These are phyloP conservation scores for Veloporphyrellus conicus DNA, from an alignment of 1,284 basidiomycete genomes.

Conservation along the genomic window DNA sequence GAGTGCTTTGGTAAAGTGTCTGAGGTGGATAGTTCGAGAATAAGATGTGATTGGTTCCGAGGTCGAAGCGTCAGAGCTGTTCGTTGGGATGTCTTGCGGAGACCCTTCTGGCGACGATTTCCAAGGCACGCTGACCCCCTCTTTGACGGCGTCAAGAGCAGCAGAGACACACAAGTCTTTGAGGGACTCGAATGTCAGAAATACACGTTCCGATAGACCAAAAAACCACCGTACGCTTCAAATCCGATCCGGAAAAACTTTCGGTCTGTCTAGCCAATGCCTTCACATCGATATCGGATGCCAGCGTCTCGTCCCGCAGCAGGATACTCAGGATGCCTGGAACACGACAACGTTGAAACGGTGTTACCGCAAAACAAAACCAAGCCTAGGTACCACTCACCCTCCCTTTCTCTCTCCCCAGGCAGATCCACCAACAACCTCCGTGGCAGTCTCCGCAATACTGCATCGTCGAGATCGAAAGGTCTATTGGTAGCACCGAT, in stretches of 20 bases:
- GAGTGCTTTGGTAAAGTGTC: slow-evolving; percentile 78
- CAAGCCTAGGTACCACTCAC: slow-evolving; percentile 39
- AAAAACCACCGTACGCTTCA: slow-evolving; percentile 68
- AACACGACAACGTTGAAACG: not conserved
- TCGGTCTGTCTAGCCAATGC: slow-evolving; percentile 72
- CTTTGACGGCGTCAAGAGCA: slow-evolving; percentile 84
- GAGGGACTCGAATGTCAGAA: slow-evolving; percentile 14
- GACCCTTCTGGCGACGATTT: slow-evolving; percentile 20
- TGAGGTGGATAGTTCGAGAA: slow-evolving; percentile 47
- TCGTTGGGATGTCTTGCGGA: slow-evolving; percentile 6
- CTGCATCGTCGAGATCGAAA: slow-evolving; percentile 81
- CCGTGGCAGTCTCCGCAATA: slow-evolving; percentile 78
- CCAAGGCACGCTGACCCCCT: slow-evolving; percentile 78
- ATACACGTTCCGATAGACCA: not conserved
- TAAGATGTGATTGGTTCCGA: slow-evolving; percentile 2
- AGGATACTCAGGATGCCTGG: slow-evolving; percentile 81
- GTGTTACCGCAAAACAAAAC: slow-evolving; percentile 5
- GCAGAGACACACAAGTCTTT: slow-evolving; percentile 86
- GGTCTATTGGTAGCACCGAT: slow-evolving; percentile 93
- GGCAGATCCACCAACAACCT: slow-evolving; percentile 83
- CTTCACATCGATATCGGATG: slow-evolving; percentile 61
- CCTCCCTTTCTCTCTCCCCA: slow-evolving; percentile 75
- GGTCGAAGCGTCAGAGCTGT: slow-evolving; percentile 6
- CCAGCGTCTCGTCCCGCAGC: slow-evolving; percentile 72
- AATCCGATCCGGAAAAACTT: slow-evolving; percentile 87